A percentile compares a stretch with the other conserved stretches of the same genome.
Evolutionary conservation across 2,329 filamentous ascomycete genomes (phyloP).

Genomic region (Thielaviopsis euricoi): DNA sequence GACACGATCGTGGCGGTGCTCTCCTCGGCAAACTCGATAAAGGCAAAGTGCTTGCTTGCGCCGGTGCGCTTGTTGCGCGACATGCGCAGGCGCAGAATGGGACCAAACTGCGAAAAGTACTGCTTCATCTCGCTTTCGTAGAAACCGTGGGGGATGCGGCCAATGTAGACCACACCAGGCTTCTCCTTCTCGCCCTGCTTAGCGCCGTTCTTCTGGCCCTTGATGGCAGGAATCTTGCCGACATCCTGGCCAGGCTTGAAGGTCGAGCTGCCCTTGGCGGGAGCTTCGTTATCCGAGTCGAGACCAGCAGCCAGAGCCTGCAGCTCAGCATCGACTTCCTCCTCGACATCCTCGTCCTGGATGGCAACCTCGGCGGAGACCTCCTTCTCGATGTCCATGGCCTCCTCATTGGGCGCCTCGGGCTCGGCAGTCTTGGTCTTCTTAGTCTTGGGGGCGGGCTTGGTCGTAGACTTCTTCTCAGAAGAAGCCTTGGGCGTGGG

Average conservation of each 20-base stretch:
- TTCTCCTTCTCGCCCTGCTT: slow-evolving; percentile 28
- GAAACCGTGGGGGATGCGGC: slow-evolving; percentile 83
- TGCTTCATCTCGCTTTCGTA: slow-evolving; percentile 89
- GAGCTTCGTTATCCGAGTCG: slow-evolving; percentile 25
- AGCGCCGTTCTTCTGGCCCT: slow-evolving; percentile 26
- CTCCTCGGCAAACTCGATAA: slow-evolving; percentile 77
- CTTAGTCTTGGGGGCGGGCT: background rate
- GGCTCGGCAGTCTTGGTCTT: background rate
- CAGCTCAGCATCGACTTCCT: slow-evolving; percentile 26
- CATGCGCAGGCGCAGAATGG: slow-evolving; percentile 60
- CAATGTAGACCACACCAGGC: slow-evolving; percentile 75
- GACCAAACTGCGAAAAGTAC: slow-evolving; percentile 89
- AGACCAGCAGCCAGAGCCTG: slow-evolving; percentile 28
- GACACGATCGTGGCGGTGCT: slow-evolving; percentile 71
- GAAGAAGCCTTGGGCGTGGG: slow-evolving; percentile 14
- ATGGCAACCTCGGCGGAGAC: slow-evolving; percentile 17
- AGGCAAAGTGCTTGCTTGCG: slow-evolving; percentile 82
- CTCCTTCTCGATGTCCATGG: slow-evolving; percentile 14
- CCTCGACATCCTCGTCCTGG: slow-evolving; percentile 21
- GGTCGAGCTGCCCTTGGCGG: slow-evolving; percentile 19
- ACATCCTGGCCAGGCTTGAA: slow-evolving; percentile 34
- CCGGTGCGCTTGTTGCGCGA: slow-evolving; percentile 88
- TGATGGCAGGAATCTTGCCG: slow-evolving; percentile 32
- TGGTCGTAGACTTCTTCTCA: slow-evolving; percentile 11
- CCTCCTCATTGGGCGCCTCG: slow-evolving; percentile 16